A percentile compares a stretch with the other conserved stretches of the same genome.
Conservation (phyloP, 306 rosid genomes). For the Elaeagnus macrophylla region DNA sequence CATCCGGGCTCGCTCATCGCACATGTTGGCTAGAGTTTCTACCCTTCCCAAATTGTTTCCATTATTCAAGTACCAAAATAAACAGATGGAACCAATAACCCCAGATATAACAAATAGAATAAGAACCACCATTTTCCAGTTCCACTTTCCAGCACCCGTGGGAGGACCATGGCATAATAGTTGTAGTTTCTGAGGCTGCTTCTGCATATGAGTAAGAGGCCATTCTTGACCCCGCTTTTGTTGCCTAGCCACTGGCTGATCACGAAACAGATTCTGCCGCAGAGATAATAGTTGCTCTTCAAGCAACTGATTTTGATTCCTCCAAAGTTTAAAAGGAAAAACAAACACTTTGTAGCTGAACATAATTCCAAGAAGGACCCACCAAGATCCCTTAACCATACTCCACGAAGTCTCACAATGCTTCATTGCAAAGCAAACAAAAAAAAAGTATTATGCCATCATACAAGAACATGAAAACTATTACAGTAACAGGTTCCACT, state of each 20-base stretch:
- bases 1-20: constrained; percentile 97
- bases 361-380: constrained; percentile 39
- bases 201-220: constrained; percentile 23
- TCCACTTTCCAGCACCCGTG: constrained; percentile 64
- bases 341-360: constrained; percentile 37
- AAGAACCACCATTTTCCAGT: constrained; percentile 37
- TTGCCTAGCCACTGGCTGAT: constrained; percentile 14
- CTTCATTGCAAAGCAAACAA: constrained; percentile 17
- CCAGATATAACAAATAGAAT: constrained; percentile 43
- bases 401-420: constrained; percentile 23
- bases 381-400: constrained; percentile 38
- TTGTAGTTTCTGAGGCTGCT: constrained; percentile 24
- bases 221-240: constrained; percentile 25
- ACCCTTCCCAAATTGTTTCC: constrained; percentile 47
- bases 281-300: constrained; percentile 24
- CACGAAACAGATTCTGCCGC: constrained; percentile 21
- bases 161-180: constrained; percentile 29
- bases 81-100: constrained; percentile 45
- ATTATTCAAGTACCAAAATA: constrained; percentile 50
- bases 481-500: too few relatives aligned
- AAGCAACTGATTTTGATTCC: constrained; percentile 31
- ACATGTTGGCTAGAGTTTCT: constrained; percentile 83
- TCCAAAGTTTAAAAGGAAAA: constrained; percentile 30
- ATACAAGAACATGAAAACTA: neutral
- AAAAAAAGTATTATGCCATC: constrained; percentile 12